Evolutionary conservation across 2,329 filamentous ascomycete species (phyloP), one percentile per base, ranked within the genome.

Genomic region (Dothideomycetes sp.): DNA sequence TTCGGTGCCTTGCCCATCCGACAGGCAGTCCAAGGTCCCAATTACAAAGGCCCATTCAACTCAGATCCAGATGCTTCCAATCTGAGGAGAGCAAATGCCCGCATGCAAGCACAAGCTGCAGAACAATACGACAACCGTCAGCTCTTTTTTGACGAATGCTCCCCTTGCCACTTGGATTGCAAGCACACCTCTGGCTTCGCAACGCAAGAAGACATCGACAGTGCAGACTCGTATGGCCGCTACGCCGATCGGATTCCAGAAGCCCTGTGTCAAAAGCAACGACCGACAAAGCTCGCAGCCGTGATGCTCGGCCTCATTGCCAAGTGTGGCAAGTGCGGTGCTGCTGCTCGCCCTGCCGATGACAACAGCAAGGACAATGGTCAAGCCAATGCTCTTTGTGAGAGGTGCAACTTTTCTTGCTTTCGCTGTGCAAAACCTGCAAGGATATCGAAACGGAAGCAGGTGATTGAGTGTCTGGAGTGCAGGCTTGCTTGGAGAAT

Each of bases 21-120:
- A 4, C 67, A 70, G 47, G 63, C 60, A 7, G 58, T 69, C 0
- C 66, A 69, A 50, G 67, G 66, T 2, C 54, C 55, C 0, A 52
- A 53, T 2, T 69, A 70, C 39, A 19, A 8, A 3, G 39, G 39
- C 4, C 39, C 39, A 3, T 19, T 29, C 4, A 11, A n/a, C 2
- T 4, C 3, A 9, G 27, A 37, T 14, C 8, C 7, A 5, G 19
- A 30, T 2, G 24, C 19, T 27, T 19, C 9, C 4, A 31, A 19
- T 14, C 5, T 9, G n/a, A 17, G 35, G 8, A 38, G 11, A 34
- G 33, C 3, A 38, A 35, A 18, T 16, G 12, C 5, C 7, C 31
- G 16, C 31, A 33, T 5, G 5, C 31, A n/a, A 5, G n/a, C n/a
- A 33, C n/a, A 33, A 35, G 33, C 33, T 2, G 14, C 17, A 19